These are phyloP conservation scores for Trichoderma asperelloides DNA, from an alignment of 495 filamentous ascomycete genomes.

Conservation along the genomic window DNA sequence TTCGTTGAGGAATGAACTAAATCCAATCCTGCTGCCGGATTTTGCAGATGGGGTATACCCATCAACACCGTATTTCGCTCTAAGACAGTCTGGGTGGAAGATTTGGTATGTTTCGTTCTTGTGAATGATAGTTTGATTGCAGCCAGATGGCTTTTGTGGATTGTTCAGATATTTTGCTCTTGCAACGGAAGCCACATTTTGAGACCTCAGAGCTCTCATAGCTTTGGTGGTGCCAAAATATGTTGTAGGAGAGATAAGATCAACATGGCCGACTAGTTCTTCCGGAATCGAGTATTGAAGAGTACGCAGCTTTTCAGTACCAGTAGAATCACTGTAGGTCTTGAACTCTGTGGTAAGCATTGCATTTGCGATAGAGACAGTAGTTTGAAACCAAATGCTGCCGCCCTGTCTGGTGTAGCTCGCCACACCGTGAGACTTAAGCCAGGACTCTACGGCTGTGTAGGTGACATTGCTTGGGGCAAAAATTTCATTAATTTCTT, in stretches of 20 bases:
- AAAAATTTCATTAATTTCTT: no score
- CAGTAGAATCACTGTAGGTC: constrained; percentile 1
- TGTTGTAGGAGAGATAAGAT: constrained; percentile 52
- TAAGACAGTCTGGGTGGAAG: constrained; percentile 52
- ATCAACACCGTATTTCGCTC: constrained; percentile 49
- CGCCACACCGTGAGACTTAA: not conserved
- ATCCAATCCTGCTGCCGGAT: constrained; percentile 42
- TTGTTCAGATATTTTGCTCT: constrained; percentile 6
- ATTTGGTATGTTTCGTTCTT: constrained; percentile 10
- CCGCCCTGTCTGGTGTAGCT: constrained; percentile 31
- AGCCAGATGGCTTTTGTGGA: constrained; percentile 20
- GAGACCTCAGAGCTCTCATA: not conserved
- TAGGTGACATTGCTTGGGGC: no score
- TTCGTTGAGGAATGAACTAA: constrained; percentile 47
- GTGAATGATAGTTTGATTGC: constrained; percentile 22
- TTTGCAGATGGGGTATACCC: constrained; percentile 39
- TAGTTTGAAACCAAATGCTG: constrained; percentile 41
- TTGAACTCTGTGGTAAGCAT: constrained; percentile 24
- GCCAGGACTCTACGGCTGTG: no score
- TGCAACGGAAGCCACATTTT: not conserved
- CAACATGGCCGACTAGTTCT: constrained; percentile 38
- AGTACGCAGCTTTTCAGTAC: constrained; percentile 41
- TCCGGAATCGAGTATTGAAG: constrained; percentile 50
- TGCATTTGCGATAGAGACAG: constrained; percentile 37
- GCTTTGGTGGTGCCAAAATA: constrained; percentile 41